Conservation (phyloP, 2,329 filamentous ascomycete species). For the Sordariomycetes sp. region DNA sequence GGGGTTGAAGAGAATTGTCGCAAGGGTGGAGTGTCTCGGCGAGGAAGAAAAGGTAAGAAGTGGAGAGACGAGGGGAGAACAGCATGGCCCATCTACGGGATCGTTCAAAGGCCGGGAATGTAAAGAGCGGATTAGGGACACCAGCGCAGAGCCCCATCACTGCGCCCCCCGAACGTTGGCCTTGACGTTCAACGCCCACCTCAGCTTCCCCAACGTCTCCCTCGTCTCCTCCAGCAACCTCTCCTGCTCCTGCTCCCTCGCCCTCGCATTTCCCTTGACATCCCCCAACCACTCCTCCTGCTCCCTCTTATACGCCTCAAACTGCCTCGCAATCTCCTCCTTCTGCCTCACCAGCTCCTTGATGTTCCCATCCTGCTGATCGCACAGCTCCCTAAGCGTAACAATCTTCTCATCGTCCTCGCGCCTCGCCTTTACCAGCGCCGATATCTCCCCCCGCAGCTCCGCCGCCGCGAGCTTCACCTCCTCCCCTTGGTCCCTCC, state of each 20-base stretch:
- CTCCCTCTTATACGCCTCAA: slow-evolving; percentile 50
- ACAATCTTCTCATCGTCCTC: slow-evolving; percentile 50
- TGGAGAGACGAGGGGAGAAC: background rate
- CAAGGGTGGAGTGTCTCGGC: background rate
- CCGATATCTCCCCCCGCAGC: slow-evolving; percentile 38
- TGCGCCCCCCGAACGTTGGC: slow-evolving; percentile 41
- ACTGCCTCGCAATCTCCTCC: slow-evolving; percentile 43
- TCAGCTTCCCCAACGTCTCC: slow-evolving; percentile 52
- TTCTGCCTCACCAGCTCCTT: slow-evolving; percentile 47
- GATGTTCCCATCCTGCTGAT: slow-evolving; percentile 60
- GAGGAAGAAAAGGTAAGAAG: background rate
- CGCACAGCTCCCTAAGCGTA: slow-evolving; percentile 53
- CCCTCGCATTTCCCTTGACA: slow-evolving; percentile 43
- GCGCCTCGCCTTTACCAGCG: slow-evolving; percentile 38
- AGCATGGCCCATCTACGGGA: background rate
- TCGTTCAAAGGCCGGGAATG: no score
- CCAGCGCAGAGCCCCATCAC: no score
- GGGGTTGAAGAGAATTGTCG: background rate
- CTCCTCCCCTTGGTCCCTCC: slow-evolving; percentile 52
- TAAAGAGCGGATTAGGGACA: no score
- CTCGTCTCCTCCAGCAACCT: slow-evolving; percentile 42
- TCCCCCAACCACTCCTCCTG: slow-evolving; percentile 47
- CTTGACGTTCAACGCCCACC: slow-evolving; percentile 60
- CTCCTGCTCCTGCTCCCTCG: slow-evolving; percentile 48
- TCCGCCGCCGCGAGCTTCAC: slow-evolving; percentile 36